A percentile compares a stretch with the other conserved stretches of the same genome.
Conservation (phyloP, 2,329 filamentous ascomycete genomes). For the Trichoderma asperellum region DNA sequence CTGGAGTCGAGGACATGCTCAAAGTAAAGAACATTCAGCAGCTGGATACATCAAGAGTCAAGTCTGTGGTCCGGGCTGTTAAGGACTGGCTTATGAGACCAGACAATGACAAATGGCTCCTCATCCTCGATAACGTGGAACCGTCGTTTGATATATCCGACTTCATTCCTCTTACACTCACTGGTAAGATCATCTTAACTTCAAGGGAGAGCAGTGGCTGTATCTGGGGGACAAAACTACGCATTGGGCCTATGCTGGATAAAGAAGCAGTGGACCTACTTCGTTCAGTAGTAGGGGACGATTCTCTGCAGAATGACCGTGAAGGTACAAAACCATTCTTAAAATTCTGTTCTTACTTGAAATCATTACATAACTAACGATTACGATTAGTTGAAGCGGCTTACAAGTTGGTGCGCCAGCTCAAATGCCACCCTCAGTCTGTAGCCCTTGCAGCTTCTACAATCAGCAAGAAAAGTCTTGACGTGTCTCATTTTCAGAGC, state of each 20-base stretch:
- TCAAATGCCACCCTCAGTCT: slow-evolving; percentile 33
- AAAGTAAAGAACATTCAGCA: slow-evolving; percentile 34
- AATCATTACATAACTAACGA: background rate
- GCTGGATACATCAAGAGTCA: slow-evolving; percentile 33
- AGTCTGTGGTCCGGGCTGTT: slow-evolving; percentile 35
- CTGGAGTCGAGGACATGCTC: slow-evolving; percentile 35
- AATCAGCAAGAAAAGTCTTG: slow-evolving; percentile 32
- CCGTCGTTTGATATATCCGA: slow-evolving; percentile 35
- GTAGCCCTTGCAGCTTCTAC: slow-evolving; percentile 34
- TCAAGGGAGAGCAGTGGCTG: slow-evolving; percentile 34
- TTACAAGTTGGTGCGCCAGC: slow-evolving; percentile 29
- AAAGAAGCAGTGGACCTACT: slow-evolving; percentile 33
- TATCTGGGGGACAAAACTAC: slow-evolving; percentile 34
- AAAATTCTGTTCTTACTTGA: background rate
- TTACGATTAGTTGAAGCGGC: slow-evolving; percentile 31
- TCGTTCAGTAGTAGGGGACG: slow-evolving; percentile 25
- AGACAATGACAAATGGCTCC: slow-evolving; percentile 35
- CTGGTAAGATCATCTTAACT: slow-evolving; percentile 36
- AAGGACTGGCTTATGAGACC: slow-evolving; percentile 37
- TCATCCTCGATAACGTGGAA: slow-evolving; percentile 36
- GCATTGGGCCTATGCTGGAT: slow-evolving; percentile 33
- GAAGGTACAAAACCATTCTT: slow-evolving; percentile 28
- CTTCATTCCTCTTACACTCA: slow-evolving; percentile 36
- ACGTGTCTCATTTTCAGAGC: slow-evolving; percentile 30
- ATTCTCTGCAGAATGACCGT: slow-evolving; percentile 1